Evolutionary conservation across 2,329 filamentous ascomycete species (phyloP).

Genomic region (Coleophoma cylindrospora): DNA sequence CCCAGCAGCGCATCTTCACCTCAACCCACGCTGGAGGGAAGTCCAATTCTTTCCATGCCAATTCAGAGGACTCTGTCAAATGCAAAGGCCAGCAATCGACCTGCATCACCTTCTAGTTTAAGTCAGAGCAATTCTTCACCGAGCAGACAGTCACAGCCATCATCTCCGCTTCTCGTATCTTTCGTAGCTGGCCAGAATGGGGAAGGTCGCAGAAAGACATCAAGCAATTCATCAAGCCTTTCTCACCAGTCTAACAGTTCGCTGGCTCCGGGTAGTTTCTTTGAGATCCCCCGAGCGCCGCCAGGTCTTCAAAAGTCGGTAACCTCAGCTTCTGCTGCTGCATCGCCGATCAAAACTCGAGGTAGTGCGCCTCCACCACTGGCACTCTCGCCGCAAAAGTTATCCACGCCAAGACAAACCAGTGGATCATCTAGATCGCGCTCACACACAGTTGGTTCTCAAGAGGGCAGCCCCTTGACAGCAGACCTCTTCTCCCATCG

Average conservation of each 20-base stretch:
- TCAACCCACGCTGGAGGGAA: conserved; percentile 72
- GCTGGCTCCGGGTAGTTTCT: conserved; percentile 65
- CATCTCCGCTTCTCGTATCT: conserved; percentile 89
- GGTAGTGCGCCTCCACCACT: conserved; percentile 39
- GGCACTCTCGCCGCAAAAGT: conserved; percentile 59
- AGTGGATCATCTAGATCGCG: conserved; percentile 67
- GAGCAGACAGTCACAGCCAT: conserved; percentile 76
- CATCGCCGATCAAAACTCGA: conserved; percentile 53
- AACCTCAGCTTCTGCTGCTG: conserved; percentile 40
- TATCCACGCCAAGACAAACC: conserved; percentile 53
- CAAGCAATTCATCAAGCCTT: conserved; percentile 78
- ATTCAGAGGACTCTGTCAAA: conserved; percentile 80
- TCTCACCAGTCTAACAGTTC: conserved; percentile 71
- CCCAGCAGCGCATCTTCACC: conserved; percentile 42
- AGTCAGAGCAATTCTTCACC: conserved; percentile 83
- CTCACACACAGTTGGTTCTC: conserved; percentile 89
- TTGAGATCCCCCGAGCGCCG: conserved; percentile 64
- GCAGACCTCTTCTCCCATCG: conserved; percentile 68
- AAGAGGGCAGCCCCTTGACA: conserved; percentile 75
- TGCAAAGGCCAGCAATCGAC: conserved; percentile 71
- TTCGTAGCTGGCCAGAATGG: conserved; percentile 82
- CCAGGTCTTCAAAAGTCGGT: conserved; percentile 56
- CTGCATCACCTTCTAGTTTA: conserved; percentile 78
- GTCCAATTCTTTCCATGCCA: conserved; percentile 74
- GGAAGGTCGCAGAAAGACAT: conserved; percentile 81